phyloP scores from a whole-genome alignment of 2,329 filamentous ascomycete species.

The Metarhizium album region DNA sequence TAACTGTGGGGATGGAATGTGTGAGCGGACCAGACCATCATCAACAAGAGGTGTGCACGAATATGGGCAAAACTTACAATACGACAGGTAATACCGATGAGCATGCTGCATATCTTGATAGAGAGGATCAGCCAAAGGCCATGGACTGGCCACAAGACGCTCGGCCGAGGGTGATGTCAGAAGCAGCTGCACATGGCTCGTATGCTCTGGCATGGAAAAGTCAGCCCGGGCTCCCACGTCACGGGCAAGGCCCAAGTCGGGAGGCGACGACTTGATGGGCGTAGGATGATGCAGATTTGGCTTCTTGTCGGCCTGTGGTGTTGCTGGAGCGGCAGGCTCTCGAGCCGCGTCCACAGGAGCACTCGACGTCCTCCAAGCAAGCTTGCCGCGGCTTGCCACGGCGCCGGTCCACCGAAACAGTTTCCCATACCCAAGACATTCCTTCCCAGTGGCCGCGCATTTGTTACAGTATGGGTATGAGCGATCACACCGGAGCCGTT shows the following conservation, averaged over 20 bases:
- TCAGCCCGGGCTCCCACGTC: neutral
- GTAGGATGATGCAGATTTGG: neutral
- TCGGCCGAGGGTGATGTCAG: slow-evolving; percentile 11
- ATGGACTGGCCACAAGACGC: slow-evolving; percentile 18
- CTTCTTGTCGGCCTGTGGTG: slow-evolving; percentile 7
- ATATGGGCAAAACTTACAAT: slow-evolving; percentile 24
- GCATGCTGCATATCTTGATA: slow-evolving; percentile 43
- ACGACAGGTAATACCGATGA: slow-evolving; percentile 29
- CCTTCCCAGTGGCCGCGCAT: slow-evolving; percentile 34
- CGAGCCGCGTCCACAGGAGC: slow-evolving; percentile 15
- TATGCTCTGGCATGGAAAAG: slow-evolving; percentile 3
- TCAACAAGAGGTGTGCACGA: neutral
- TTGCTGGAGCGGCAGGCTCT: slow-evolving; percentile 1
- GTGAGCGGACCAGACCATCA: neutral
- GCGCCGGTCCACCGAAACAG: slow-evolving; percentile 42
- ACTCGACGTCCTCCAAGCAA: slow-evolving; percentile 28
- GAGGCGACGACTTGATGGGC: slow-evolving; percentile 2
- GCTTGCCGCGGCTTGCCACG: slow-evolving; percentile 30
- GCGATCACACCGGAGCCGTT: slow-evolving; percentile 41
- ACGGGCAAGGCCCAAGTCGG: neutral
- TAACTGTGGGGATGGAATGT: slow-evolving; percentile 23
- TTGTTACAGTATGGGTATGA: slow-evolving; percentile 41
- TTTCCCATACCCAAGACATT: slow-evolving; percentile 43
- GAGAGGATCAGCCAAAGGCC: slow-evolving; percentile 31
- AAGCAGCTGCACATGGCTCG: slow-evolving; percentile 18